These are phyloP conservation scores for Colletotrichum plurivorum DNA, from an alignment of 2,329 filamentous ascomycete species.

Conservation along the genomic window DNA sequence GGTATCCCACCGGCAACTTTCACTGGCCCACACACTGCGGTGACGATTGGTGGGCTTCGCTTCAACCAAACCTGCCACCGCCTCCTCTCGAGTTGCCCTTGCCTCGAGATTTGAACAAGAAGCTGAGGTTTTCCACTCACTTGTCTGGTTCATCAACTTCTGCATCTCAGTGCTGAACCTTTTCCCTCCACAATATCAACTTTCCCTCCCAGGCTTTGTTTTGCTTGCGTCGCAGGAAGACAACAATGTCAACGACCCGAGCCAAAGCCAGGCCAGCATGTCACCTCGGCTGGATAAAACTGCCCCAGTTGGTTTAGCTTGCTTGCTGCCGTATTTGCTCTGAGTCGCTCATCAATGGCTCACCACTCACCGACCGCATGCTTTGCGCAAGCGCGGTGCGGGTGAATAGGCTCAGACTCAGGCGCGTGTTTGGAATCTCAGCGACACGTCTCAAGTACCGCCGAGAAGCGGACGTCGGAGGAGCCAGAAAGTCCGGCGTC, in stretches of 20 bases:
- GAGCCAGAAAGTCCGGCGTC: conserved; percentile 3
- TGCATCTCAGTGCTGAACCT: not conserved
- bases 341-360: not conserved
- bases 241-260: not conserved
- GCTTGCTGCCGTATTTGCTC: too few species aligned
- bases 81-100: not conserved
- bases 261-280: not conserved
- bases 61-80: not conserved
- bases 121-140: not conserved
- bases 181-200: not conserved
- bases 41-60: too few species aligned
- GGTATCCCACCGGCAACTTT: conserved; percentile 21
- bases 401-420: not conserved
- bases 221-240: not conserved
- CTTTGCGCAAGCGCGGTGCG: too few species aligned
- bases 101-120: not conserved
- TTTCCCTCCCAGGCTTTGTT: too few species aligned
- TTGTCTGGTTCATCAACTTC: not conserved
- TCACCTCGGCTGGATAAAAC: not conserved
- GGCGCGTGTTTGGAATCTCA: not conserved
- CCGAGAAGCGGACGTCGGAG: conserved; percentile 1
- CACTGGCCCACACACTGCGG: too few species aligned
- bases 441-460: conserved; percentile 12
- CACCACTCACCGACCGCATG: not conserved
- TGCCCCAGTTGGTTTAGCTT: not conserved